Base-by-base conservation (phyloP, 2,329 filamentous ascomycete genomes). In the Fusarium sacchari region DNA sequence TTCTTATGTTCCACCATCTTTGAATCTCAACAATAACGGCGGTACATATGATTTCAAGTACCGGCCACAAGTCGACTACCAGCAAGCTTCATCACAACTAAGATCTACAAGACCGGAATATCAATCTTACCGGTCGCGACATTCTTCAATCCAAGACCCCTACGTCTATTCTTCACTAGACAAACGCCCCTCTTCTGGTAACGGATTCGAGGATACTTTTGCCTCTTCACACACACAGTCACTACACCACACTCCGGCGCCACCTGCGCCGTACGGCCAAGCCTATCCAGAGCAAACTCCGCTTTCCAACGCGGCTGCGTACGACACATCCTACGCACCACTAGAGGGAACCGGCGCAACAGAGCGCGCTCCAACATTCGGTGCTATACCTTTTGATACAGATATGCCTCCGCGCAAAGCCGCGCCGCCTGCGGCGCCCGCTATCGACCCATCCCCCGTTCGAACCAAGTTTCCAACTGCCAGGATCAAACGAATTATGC, bases 401-500 rank as follows among this genome's bases (percentile, higher is more conserved):
- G 69, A 76, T 22, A 84, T 84, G 82, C 82, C 82, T 75, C 78
- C 78, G 36, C 76, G 78, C 72, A 78, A 78, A 72, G 77, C 78
- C 43, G 82, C 78, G 73, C 82, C 79, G 44, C 82, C 79, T 46
- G 79, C 76, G 67, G 80, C 83, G 61, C 80, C 82, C 36, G 80
- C 82, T 47, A 83, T 89, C 77, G 90, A 84, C 81, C 89, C 82
- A 84, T 97, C 84, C 82, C 88, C 94, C 47, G 94, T 99, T 77
- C 94, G 91, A 83, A 98, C 96, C 39, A 98, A 98, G 79, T 99
- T 99, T 79, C 96, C 96, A 3, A 97, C 97, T 37, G 96, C 96
- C 20, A 90, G 96, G 71, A 99, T 99, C 86, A 99, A 99, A 87
- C 91, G 96, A 58, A 98, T 99, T 79, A 98, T 99, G 96, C 96